phyloP scores from a whole-genome alignment of 257 asterid genomes.

The Agastache rugosa region DNA sequence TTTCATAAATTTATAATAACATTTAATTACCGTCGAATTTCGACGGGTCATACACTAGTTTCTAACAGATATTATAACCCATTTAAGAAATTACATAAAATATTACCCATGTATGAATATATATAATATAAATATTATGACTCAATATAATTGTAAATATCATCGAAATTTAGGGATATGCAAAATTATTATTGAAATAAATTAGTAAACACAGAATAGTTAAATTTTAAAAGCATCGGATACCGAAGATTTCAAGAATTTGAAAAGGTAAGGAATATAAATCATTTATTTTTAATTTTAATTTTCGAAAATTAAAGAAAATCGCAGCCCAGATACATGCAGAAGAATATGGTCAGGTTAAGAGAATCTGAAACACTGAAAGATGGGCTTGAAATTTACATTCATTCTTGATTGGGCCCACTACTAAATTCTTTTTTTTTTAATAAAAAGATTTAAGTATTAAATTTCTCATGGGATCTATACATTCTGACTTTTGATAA shows the following conservation, averaged over 20 bases:
- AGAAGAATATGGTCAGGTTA: slow-evolving; percentile 22
- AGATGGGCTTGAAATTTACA: slow-evolving; percentile 27
- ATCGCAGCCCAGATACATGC: slow-evolving; percentile 7
- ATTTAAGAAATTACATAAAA: no score
- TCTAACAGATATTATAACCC: no score
- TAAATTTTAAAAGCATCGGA: slow-evolving; percentile 17
- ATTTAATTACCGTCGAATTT: no score
- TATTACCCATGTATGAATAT: no score
- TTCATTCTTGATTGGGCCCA: slow-evolving; percentile 36
- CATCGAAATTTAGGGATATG: no score
- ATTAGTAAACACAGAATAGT: background rate
- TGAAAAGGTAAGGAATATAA: background rate
- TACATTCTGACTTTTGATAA: slow-evolving; percentile 6
- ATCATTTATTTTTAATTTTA: background rate
- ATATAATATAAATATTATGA: no score
- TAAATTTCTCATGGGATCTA: slow-evolving; percentile 30
- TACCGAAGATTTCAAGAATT: background rate
- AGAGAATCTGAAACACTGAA: slow-evolving; percentile 33
- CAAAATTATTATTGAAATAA: background rate
- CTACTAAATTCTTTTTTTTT: background rate
- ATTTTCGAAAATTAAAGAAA: background rate
- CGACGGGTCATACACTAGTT: no score
- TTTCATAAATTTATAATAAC: no score
- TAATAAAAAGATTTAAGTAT: background rate
- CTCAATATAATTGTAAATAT: no score